Evolutionary conservation across 2,329 filamentous ascomycete genomes (phyloP).

Genomic region (Fusarium fracticaudum): DNA sequence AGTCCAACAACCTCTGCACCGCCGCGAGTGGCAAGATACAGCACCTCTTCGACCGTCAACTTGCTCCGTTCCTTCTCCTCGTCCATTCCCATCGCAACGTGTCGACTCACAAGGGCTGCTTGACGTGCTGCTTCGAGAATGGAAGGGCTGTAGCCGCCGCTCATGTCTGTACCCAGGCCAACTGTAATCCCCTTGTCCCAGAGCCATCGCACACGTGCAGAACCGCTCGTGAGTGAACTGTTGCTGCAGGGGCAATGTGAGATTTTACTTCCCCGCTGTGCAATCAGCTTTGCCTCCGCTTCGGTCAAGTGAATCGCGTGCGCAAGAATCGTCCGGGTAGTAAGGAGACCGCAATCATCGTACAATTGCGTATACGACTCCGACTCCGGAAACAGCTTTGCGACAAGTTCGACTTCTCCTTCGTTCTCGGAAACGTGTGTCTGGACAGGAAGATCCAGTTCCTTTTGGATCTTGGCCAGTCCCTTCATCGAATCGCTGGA

Average conservation of each 20-base stretch:
- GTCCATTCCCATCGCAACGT: constrained; percentile 66
- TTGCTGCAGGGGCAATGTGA: constrained; percentile 92
- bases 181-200: constrained; percentile 80
- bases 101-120: constrained; percentile 80
- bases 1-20: constrained; percentile 85
- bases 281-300: constrained; percentile 73
- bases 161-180: constrained; percentile 90
- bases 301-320: constrained; percentile 82
- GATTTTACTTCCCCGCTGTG: constrained; percentile 69
- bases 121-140: constrained; percentile 86
- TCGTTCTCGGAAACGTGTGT: constrained; percentile 91
- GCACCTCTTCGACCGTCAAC: constrained; percentile 83
- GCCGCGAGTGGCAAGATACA: constrained; percentile 89
- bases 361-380: constrained; percentile 81
- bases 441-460: constrained; percentile 76
- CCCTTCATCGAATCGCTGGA: constrained; percentile 66
- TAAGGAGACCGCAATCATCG: constrained; percentile 76
- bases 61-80: constrained; percentile 63
- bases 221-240: constrained; percentile 80
- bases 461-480: constrained; percentile 71
- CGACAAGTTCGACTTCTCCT: constrained; percentile 77
- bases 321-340: constrained; percentile 79
- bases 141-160: constrained; percentile 84
- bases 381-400: constrained; percentile 71
- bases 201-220: constrained; percentile 78